Percentiles rank a stretch among this genome's conserved stretches.
These are phyloP conservation scores for Arxiozyma heterogenica DNA, from an alignment of 1,139 yeast species.

Conservation along the genomic window DNA sequence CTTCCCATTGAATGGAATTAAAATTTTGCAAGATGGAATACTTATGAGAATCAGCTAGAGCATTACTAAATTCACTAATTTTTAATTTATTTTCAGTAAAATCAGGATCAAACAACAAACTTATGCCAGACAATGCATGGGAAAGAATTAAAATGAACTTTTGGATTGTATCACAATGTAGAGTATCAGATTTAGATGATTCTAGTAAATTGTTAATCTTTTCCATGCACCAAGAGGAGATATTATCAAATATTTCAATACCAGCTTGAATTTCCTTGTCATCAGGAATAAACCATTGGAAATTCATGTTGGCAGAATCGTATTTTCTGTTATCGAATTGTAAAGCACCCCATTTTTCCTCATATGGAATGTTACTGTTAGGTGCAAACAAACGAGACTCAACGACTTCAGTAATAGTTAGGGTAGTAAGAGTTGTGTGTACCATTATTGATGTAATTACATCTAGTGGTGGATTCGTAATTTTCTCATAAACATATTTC, in stretches of 20 bases:
- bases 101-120: constrained; percentile 59
- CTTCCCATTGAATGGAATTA: constrained; percentile 28
- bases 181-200: constrained; percentile 19
- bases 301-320: constrained; percentile 38
- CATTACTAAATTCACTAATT: not conserved
- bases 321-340: constrained; percentile 44
- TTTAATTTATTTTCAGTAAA: constrained; percentile 26
- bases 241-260: constrained; percentile 45
- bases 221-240: constrained; percentile 39
- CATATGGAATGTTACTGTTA: constrained; percentile 33
- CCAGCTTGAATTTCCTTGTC: constrained; percentile 53
- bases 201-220: constrained; percentile 38
- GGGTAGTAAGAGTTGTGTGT: constrained; percentile 57
- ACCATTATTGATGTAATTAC: constrained; percentile 40
- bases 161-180: constrained; percentile 41
- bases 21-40: constrained; percentile 18
- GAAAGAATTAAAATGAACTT: constrained; percentile 51
- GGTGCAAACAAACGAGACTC: constrained; percentile 48
- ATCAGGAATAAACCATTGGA: constrained; percentile 72
- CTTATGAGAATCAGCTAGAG: constrained; percentile 26
- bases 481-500: constrained; percentile 43
- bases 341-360: constrained; percentile 64
- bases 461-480: constrained; percentile 57
- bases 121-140: constrained; percentile 63
- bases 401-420: constrained; percentile 51